Percentiles rank a stretch among this genome's conserved stretches.
Evolutionary conservation across 2,329 filamentous ascomycete species (phyloP).

Genomic region (Neonectria neomacrospora): DNA sequence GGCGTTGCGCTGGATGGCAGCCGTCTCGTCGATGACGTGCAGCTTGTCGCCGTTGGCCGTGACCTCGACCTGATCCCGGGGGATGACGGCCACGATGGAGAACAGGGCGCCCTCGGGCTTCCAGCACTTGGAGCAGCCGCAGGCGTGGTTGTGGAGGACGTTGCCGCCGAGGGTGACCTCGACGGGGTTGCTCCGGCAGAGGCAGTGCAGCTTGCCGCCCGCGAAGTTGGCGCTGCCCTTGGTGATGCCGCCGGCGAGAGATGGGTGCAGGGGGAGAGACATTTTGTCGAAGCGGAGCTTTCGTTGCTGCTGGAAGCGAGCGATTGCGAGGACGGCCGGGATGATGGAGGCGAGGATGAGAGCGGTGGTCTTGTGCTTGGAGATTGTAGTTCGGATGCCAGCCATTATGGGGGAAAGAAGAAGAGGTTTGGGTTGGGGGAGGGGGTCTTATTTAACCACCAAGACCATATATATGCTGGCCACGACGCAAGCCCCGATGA

Average conservation of each 20-base stretch:
- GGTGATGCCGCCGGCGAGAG: conserved; percentile 69
- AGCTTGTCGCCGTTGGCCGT: conserved; percentile 70
- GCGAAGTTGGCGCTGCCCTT: conserved; percentile 65
- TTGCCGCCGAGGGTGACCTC: conserved; percentile 67
- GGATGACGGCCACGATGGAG: conserved; percentile 71
- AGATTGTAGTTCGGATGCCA: conserved; percentile 15
- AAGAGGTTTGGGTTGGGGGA: conserved; percentile 12
- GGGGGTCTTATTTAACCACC: conserved; percentile 14
- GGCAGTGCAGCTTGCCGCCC: conserved; percentile 71
- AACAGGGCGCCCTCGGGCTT: conserved; percentile 73
- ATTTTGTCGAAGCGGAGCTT: conserved; percentile 30
- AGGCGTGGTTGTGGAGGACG: conserved; percentile 76
- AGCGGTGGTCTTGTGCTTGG: conserved; percentile 30
- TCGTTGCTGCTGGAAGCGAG: conserved; percentile 33
- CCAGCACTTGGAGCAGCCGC: conserved; percentile 79
- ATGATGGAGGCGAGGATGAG: conserved; percentile 37
- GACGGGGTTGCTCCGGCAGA: conserved; percentile 66
- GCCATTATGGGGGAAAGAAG: conserved; percentile 14
- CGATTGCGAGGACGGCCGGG: conserved; percentile 35
- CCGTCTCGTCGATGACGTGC: conserved; percentile 63
- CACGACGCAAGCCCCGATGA: neutral
- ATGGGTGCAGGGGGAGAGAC: conserved; percentile 63
- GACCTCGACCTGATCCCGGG: conserved; percentile 64
- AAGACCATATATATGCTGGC: conserved; percentile 8
- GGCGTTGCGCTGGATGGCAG: conserved; percentile 69